A percentile compares a stretch with the other conserved stretches of the same genome.
phyloP scores from a whole-genome alignment of 768 basidiomycete species.

The Saitozyma podzolica region DNA sequence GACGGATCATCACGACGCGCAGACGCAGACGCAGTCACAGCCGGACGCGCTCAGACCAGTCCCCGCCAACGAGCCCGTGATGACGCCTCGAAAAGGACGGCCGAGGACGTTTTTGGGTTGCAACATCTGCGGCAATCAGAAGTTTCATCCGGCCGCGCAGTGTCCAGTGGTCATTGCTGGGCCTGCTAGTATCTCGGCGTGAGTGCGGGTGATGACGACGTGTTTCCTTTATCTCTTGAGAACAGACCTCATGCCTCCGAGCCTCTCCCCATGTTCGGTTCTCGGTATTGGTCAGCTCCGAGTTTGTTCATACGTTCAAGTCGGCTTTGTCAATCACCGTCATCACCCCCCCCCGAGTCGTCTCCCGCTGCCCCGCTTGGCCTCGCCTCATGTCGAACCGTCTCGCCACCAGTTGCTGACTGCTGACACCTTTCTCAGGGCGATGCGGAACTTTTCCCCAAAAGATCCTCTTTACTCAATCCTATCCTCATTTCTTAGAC shows the following conservation, averaged over 20 bases:
- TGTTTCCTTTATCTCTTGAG: not conserved
- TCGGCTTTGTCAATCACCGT: no score
- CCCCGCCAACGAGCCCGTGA: not conserved
- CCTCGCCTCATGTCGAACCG: no score
- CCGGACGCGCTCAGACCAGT: no score
- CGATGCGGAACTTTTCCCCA: conserved; percentile 6
- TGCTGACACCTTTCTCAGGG: not conserved
- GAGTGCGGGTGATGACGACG: not conserved
- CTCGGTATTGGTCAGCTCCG: no score
- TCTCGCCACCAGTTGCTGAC: no score
- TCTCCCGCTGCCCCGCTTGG: no score
- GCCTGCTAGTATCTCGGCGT: conserved; percentile 53
- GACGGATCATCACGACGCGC: no score
- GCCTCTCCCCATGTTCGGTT: no score
- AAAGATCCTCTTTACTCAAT: not conserved
- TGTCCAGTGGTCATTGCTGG: conserved; percentile 64
- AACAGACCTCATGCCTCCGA: not conserved
- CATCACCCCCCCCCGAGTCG: no score
- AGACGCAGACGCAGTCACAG: no score
- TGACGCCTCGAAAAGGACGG: not conserved
- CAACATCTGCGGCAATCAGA: conserved; percentile 57
- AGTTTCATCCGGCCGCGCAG: conserved; percentile 58
- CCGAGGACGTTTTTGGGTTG: conserved; percentile 50
- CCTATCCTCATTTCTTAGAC: not conserved
- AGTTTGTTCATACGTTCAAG: no score